A percentile compares a stretch with the other conserved stretches of the same genome.
Conservation (phyloP, 2,329 filamentous ascomycete genomes). For the Xylariaceae sp. region DNA sequence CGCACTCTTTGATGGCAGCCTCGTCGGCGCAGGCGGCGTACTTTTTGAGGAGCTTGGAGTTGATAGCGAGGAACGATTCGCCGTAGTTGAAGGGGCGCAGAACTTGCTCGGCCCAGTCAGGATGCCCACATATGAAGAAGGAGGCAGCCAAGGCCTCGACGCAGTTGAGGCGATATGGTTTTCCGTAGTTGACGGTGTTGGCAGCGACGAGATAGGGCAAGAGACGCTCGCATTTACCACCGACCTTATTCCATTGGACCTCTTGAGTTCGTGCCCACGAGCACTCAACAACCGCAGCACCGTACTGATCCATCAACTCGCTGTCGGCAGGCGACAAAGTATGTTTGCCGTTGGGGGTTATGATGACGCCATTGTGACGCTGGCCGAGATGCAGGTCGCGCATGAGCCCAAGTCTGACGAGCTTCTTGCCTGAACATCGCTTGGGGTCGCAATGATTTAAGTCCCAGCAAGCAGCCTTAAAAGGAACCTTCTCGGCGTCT, state of each 20-base stretch:
- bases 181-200: conserved; percentile 96
- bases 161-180: conserved; percentile 92
- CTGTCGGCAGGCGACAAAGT: conserved; percentile 80
- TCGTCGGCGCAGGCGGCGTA: conserved; percentile 85
- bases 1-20: conserved; percentile 76
- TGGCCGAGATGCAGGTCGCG: conserved; percentile 88
- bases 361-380: conserved; percentile 86
- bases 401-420: conserved; percentile 92
- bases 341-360: conserved; percentile 90
- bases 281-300: conserved; percentile 94
- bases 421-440: conserved; percentile 89
- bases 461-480: conserved; percentile 97
- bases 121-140: conserved; percentile 87
- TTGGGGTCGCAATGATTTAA: conserved; percentile 97
- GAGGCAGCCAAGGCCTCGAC: conserved; percentile 91
- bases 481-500: conserved; percentile 49
- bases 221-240: conserved; percentile 86
- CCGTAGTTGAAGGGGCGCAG: conserved; percentile 87
- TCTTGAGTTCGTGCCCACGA: conserved; percentile 93
- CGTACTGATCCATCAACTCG: conserved; percentile 79
- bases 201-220: conserved; percentile 94
- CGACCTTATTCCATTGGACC: conserved; percentile 86
- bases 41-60: conserved; percentile 72
- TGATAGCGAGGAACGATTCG: conserved; percentile 85
- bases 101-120: conserved; percentile 85